Conservation (phyloP, 768 basidiomycete species). For the Scleroderma bovista region DNA sequence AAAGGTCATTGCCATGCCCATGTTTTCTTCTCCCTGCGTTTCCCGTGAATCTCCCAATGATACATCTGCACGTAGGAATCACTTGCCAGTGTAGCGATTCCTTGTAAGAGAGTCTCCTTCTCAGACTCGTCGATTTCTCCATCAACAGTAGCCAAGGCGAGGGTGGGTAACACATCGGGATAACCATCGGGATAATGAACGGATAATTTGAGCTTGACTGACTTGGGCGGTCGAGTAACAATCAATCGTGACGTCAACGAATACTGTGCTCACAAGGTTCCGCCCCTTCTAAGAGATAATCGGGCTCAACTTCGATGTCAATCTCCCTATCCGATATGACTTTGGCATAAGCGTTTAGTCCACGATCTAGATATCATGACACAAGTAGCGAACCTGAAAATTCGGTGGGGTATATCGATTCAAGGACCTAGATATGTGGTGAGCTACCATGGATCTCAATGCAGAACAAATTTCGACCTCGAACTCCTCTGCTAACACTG, state of each 20-base stretch:
- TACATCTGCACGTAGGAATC: neutral
- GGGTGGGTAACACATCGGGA: slow-evolving; percentile 74
- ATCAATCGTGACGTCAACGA: slow-evolving; percentile 3
- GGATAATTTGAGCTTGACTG: slow-evolving; percentile 69
- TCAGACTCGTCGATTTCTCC: slow-evolving; percentile 61
- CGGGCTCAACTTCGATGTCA: slow-evolving; percentile 83
- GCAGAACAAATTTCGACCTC: slow-evolving; percentile 51
- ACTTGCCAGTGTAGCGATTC: slow-evolving; percentile 54
- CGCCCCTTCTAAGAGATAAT: slow-evolving; percentile 58
- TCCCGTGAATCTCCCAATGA: neutral
- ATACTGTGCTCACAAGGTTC: slow-evolving; percentile 44
- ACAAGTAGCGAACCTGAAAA: slow-evolving; percentile 69
- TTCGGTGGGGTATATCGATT: slow-evolving; percentile 95
- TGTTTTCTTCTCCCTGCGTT: slow-evolving; percentile 70
- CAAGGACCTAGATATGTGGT: slow-evolving; percentile 63
- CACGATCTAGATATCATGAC: slow-evolving; percentile 25
- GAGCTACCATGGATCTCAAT: slow-evolving; percentile 5
- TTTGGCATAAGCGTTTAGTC: slow-evolving; percentile 53
- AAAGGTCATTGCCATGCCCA: slow-evolving; percentile 98
- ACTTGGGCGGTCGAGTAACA: slow-evolving; percentile 20
- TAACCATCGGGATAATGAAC: slow-evolving; percentile 80
- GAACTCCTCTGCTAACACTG: slow-evolving; percentile 76
- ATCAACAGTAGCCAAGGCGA: slow-evolving; percentile 60
- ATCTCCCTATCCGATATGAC: slow-evolving; percentile 81
- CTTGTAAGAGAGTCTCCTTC: slow-evolving; percentile 46